Base-by-base conservation (phyloP, 257 asterid genomes). In the Plectranthus barbatus region DNA sequence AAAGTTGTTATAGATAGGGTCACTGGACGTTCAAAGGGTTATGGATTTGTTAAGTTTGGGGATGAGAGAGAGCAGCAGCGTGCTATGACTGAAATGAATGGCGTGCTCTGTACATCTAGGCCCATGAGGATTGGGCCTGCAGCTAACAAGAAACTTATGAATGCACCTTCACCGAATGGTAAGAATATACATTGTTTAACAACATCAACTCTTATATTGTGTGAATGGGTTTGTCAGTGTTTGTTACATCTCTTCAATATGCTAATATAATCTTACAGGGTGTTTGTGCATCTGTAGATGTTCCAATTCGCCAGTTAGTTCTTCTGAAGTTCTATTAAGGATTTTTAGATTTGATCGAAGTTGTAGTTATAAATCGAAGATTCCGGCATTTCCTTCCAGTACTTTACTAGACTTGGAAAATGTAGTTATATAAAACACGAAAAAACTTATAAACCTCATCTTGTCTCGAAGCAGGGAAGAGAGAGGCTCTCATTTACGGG, bases 381-480 rank as follows among this genome's bases (percentile, higher is more conserved):
- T 71, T 36, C 74, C 62, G 80, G 70, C 87, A 59, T 80, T 82
- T 75, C 79, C 79, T 88, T 80, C 86, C 74, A 72, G 84, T 79
- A 73, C 76, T 79, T 84, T 79, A 60, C 74, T 74, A 76, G 78
- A 72, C 75, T 77, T 89, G 82, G 89, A 79, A 79, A 61, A 61
- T 72, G 66, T 82, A 79, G 64, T 80, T 72, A 20, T 77, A 56
- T 73, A 78, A 79, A 79, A 76, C 67, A 52, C 72, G 74, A 73
- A 74, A 75, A 79, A 79, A 67, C 96, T 89, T 82, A 83, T 89
- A 82, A 68, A 74, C 80, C 82, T 86, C 85, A 56, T 79, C 74
- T 82, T 88, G 88, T 89, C 86, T 89, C 86, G 71, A 80, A 89
- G 95, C 96, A 89, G 96, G 96, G 79, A 81, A 84, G 82, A 82